Evolutionary conservation across 345 rosid genomes (phyloP), one percentile per base, ranked within the genome.

Genomic region (Pseudoturritis turrita): DNA sequence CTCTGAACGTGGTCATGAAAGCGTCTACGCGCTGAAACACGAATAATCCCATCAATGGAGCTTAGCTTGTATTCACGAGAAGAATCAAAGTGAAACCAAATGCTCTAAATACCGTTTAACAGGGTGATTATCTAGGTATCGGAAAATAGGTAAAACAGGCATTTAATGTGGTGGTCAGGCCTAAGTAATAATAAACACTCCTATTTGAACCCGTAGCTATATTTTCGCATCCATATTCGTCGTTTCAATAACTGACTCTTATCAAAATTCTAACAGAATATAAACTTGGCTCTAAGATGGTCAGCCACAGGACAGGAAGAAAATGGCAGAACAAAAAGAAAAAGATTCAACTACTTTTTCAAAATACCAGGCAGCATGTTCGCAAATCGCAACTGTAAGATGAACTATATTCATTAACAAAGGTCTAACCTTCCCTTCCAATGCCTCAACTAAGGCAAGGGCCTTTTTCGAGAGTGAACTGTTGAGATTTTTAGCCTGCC

Each of bases 371-470:
- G 65, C 28, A 67, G 67, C 41, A 29, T 26, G 22, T 37, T 65
- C 2, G 11, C 28, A 22, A 46, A 26, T 65, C 2, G 11, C 28
- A 22, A 46, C 44, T 36, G 33, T 45, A 25, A 2, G 11, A 47
- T 17, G 3, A 66, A 29, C 1, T 17, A 4, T 23, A 28, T 57
- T 10, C 6, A 22, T 15, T 11, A 37, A 21, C 17, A 8, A 76
- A 70, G 36, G 35, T 50, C 80, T 64, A 59, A 91, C 99, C 92
- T 91, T 95, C 46, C 99, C 97, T 82, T 95, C 97, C 83, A 91
- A 77, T 75, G 96, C 81, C 74, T 88, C 97, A 60, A 77, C 82
- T 23, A 88, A 86, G 4, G 78, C 83, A 79, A 89, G 74, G 62
- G 93, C 97, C 70, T 84, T 89, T 78, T 78, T 91, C 45, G 93